Percentiles rank a stretch among this genome's conserved stretches.
Conservation (phyloP, 2,329 filamentous ascomycete genomes). For the Aspergillus fumigatiaffinis region DNA sequence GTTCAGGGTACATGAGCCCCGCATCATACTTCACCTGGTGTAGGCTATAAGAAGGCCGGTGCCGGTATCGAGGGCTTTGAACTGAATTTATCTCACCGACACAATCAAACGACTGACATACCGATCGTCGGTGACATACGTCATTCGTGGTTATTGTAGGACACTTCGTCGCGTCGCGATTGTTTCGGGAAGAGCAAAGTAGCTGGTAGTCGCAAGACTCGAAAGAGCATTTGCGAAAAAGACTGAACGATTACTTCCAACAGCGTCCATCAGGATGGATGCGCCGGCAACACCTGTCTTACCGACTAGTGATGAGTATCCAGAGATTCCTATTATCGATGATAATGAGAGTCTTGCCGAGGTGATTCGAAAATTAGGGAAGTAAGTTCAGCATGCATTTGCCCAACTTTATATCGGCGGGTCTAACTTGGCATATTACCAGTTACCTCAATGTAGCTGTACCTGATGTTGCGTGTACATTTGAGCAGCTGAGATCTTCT, state of each 20-base stretch:
- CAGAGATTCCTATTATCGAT: slow-evolving; percentile 39
- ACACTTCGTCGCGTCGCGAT: neutral
- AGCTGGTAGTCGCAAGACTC: neutral
- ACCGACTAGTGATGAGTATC: slow-evolving; percentile 21
- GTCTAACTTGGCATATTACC: slow-evolving; percentile 3
- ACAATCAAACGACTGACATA: neutral
- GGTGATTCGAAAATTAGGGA: slow-evolving; percentile 39
- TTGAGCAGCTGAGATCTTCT: slow-evolving; percentile 42
- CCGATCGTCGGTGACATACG: neutral
- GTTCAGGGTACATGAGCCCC: neutral
- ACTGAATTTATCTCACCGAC: neutral
- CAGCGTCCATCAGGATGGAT: slow-evolving; percentile 8
- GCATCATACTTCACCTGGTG: neutral
- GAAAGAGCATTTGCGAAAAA: neutral
- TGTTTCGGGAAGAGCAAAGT: neutral
- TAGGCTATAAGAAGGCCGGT: neutral
- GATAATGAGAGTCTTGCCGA: slow-evolving; percentile 37
- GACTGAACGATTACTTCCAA: neutral
- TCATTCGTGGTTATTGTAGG: neutral
- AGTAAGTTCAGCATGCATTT: slow-evolving; percentile 21
- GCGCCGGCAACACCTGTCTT: slow-evolving; percentile 14
- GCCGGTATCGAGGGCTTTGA: neutral
- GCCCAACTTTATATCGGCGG: neutral
- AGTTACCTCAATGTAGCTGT: slow-evolving; percentile 40
- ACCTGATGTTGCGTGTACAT: slow-evolving; percentile 39